Conservation (phyloP, 805 yeast genomes). For the Saccharomyces kudriavzevii region DNA sequence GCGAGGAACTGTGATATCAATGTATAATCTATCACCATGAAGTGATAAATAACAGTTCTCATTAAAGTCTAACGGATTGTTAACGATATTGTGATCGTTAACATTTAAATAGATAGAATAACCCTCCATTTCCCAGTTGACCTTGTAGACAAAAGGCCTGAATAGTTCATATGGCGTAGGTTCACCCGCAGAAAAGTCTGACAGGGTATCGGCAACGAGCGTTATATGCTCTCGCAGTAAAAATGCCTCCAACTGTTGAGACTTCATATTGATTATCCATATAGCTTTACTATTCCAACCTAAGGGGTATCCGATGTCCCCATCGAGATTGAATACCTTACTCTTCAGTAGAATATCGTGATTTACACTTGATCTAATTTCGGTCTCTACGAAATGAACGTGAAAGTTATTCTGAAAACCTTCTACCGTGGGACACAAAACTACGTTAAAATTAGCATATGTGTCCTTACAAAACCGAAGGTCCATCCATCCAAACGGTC, state of each 20-base stretch:
- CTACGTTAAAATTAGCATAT: conserved; percentile 36
- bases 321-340: conserved; percentile 44
- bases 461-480: conserved; percentile 51
- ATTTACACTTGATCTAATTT: conserved; percentile 74
- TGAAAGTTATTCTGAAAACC: conserved; percentile 50
- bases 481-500: conserved; percentile 93
- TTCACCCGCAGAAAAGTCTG: conserved; percentile 71
- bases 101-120: conserved; percentile 66
- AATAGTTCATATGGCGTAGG: conserved; percentile 67
- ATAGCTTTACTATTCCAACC: conserved; percentile 72
- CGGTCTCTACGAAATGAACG: conserved; percentile 45
- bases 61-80: conserved; percentile 76
- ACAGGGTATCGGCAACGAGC: conserved; percentile 58
- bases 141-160: conserved; percentile 56
- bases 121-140: conserved; percentile 52
- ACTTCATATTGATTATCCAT: conserved; percentile 55
- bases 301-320: conserved; percentile 62
- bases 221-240: conserved; percentile 76
- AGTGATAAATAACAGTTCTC: conserved; percentile 73
- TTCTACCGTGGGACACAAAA: conserved; percentile 43
- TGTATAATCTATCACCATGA: conserved; percentile 49
- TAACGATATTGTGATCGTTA: conserved; percentile 81
- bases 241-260: conserved; percentile 50
- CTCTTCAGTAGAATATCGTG: conserved; percentile 73
- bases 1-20: conserved; percentile 51